Percentiles rank a stretch among this genome's conserved stretches.
Evolutionary conservation across 1,139 yeast genomes (phyloP).

Genomic region (Martiniozyma asiatica): DNA sequence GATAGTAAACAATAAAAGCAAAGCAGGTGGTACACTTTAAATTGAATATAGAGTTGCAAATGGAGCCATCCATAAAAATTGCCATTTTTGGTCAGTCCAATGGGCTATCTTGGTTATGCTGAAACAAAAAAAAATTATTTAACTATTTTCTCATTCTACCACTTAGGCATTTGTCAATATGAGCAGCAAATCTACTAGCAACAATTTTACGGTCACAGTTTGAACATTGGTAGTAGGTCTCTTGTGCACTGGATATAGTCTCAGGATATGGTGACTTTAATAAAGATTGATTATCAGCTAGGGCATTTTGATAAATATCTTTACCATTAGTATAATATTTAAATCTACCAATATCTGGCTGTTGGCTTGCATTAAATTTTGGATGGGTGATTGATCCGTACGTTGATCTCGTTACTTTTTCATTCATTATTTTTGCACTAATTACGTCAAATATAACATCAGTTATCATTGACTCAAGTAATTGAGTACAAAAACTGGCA

Average conservation of each 20-base stretch:
- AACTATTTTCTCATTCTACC: slow-evolving; percentile 33
- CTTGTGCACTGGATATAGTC: slow-evolving; percentile 14
- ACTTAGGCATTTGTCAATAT: slow-evolving; percentile 75
- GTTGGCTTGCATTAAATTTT: slow-evolving; percentile 9
- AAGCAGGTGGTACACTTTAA: too few relatives aligned
- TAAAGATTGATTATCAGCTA: slow-evolving; percentile 8
- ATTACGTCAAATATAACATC: slow-evolving; percentile 33
- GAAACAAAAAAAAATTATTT: not conserved
- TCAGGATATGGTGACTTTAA: slow-evolving; percentile 8
- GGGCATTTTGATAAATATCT: slow-evolving; percentile 36
- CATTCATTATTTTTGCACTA: slow-evolving; percentile 28
- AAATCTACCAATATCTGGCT: slow-evolving; percentile 20
- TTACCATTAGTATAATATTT: slow-evolving; percentile 24
- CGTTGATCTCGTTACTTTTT: slow-evolving; percentile 23
- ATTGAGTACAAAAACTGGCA: slow-evolving; percentile 19
- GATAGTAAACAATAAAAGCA: too few relatives aligned
- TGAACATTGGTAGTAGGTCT: slow-evolving; percentile 58
- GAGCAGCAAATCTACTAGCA: slow-evolving; percentile 87
- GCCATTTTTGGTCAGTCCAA: slow-evolving; percentile 2
- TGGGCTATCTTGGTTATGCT: not conserved
- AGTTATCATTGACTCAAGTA: slow-evolving; percentile 27
- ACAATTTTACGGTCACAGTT: slow-evolving; percentile 82
- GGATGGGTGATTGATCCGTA: slow-evolving; percentile 22
- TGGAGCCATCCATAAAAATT: too few relatives aligned
- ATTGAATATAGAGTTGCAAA: too few relatives aligned